Evolutionary conservation across 257 asterid species (phyloP), one percentile per base, ranked within the genome.

Genomic region (Przewalskia tangutica): DNA sequence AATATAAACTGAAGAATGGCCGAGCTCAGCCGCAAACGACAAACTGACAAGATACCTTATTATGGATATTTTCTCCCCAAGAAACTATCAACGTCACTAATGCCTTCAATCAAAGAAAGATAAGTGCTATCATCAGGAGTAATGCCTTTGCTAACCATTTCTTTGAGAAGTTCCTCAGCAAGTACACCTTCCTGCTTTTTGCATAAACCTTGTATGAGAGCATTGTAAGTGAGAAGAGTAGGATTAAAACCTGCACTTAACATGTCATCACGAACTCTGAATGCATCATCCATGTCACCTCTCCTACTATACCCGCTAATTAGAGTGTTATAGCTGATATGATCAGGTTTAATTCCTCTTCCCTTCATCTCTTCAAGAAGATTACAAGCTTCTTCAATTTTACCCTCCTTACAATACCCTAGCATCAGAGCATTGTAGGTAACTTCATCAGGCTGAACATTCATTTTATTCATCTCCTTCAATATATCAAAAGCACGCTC

Each of bases 61-160:
- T 82, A 50, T 77, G 63, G 71, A 62, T 80, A 82, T 36, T 77
- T 71, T 81, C 77, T 62, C 67, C 40, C 81, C 51, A 82, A 65
- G 81, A 84, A 75, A 12, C 80, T 75, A 23, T 84, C 85, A 17
- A 66, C 82, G 46, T 80, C 82, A 67, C 83, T 81, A 7, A 87
- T 83, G 44, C 89, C 92, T 84, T 91, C 89, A 9, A 86, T 86
- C 81, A 89, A 82, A 82, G 91, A 83, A 51, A 90, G 80, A 78
- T 90, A 90, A 71, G 92, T 90, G 51, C 86, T 82, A 59, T 87
- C 92, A 88, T 88, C 86, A 46, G 94, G 93, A 77, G 83, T 80
- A 80, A 90, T 87, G 83, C 93, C 96, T 81, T 80, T 87, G 76
- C 85, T 64, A 82, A 86, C 90, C 94, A 91, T 90, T 85, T 90